These are phyloP conservation scores for Aegilops tauschii DNA, from an alignment of 176 grass and related monocot species.

Conservation along the genomic window DNA sequence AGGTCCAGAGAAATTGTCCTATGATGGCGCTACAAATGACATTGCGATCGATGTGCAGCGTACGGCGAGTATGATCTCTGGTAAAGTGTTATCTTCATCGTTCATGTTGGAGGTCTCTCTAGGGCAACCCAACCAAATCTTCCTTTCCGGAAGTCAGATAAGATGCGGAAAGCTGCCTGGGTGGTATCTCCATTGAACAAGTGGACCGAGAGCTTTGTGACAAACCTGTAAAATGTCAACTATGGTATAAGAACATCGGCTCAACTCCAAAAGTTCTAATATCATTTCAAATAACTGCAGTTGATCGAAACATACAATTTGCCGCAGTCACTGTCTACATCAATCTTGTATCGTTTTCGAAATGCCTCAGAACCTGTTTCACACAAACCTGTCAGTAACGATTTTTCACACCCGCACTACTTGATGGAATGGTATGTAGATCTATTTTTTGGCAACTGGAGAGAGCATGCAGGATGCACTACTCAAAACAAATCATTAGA, in stretches of 20 bases:
- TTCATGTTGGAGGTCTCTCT: conserved; percentile 84
- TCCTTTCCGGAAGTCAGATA: conserved; percentile 88
- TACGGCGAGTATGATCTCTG: background rate
- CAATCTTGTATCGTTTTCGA: conserved; percentile 67
- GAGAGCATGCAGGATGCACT: background rate
- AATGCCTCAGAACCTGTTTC: conserved; percentile 70
- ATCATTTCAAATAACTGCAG: conserved; percentile 3
- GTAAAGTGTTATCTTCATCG: background rate
- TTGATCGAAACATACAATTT: conserved; percentile 52
- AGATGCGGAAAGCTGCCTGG: conserved; percentile 79
- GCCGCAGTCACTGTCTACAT: conserved; percentile 67
- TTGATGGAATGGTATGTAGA: background rate
- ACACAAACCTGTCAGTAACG: background rate
- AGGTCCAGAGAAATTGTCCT: background rate
- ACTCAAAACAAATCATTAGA: conserved; percentile 15
- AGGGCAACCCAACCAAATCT: conserved; percentile 86
- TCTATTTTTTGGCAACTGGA: background rate
- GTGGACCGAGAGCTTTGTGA: conserved; percentile 72
- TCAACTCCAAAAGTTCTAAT: conserved; percentile 3
- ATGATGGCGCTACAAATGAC: background rate
- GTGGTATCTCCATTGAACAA: conserved; percentile 81
- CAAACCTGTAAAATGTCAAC: conserved; percentile 60
- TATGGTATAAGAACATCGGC: conserved; percentile 9
- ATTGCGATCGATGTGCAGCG: background rate
- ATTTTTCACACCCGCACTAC: background rate